Evolutionary conservation across 2,329 filamentous ascomycete genomes (phyloP), one percentile per base, ranked within the genome.

Genomic region (Thelonectria rubi): DNA sequence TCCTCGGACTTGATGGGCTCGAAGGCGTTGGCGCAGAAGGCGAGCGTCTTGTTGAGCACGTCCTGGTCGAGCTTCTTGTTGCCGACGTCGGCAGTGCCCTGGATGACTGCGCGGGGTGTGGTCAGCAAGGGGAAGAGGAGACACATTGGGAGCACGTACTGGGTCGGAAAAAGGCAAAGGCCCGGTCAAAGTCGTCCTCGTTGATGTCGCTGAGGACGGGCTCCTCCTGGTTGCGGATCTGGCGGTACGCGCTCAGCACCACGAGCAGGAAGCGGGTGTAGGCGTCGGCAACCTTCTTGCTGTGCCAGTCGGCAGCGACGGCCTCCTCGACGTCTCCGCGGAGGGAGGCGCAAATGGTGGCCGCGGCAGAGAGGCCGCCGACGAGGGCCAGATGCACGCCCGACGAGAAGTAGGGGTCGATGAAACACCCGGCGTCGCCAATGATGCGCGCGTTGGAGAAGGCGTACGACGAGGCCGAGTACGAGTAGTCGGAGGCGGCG

Each of bases 361-460:
- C 72, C 1, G 81, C 81, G 0, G 82, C 81, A 1, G 81, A 80
- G 0, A 85, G 74, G 4, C 72, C 81, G n/a, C 76, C 71, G 0
- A 73, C 61, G 0, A 84, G 43, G 2, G 82, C 82, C 1, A 84
- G 70, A 60, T 84, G 81, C 3, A 81, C 75, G 11, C 81, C 81
- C 0, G 81, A 84, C 0, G 79, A 81, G 70, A 83, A 84, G 58
- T 76, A 79, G 0, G 80, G 80, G 60, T 84, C 81, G 60, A 84
- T 81, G 63, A 84, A 84, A 63, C 76, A 79, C 1, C 80, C 81
- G 0, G 81, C 81, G 59, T 84, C 81, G 2, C 81, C 81, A 6
- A 71, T 75, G 8, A 83, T 74, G 18, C 81, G 80, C 3, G 74
- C 66, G 55, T 77, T 62, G 1, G 77, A 76, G n/a, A 69, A 57